phyloP scores from a whole-genome alignment of 805 yeast species.

The Cyberlindnera euphorbiae region DNA sequence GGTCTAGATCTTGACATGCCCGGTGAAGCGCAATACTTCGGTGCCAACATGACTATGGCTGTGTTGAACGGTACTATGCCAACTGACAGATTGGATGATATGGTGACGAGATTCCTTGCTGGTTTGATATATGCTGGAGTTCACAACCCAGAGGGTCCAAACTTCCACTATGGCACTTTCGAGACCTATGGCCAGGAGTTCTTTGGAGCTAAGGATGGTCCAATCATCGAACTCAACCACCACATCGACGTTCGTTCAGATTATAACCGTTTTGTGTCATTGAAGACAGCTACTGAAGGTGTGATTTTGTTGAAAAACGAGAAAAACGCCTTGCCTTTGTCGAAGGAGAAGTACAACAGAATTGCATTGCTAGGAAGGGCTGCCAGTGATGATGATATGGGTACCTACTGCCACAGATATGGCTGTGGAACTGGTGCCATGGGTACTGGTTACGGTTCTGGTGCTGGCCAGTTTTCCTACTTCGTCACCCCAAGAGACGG shows the following conservation, averaged over 20 bases:
- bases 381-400: conserved; percentile 43
- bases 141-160: conserved; percentile 37
- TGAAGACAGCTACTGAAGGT: conserved; percentile 41
- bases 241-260: conserved; percentile 43
- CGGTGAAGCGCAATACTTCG: conserved; percentile 29
- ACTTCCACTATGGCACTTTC: conserved; percentile 29
- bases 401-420: conserved; percentile 57
- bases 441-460: conserved; percentile 59
- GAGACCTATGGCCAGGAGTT: conserved; percentile 36
- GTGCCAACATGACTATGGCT: conserved; percentile 38
- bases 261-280: conserved; percentile 33
- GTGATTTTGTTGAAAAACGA: conserved; percentile 54
- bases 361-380: conserved; percentile 55
- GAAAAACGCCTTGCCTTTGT: conserved; percentile 39
- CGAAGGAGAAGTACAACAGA: conserved; percentile 35
- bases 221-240: conserved; percentile 38
- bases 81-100: conserved; percentile 39
- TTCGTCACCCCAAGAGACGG: conserved; percentile 52
- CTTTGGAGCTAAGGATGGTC: conserved; percentile 30
- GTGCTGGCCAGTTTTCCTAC: conserved; percentile 46
- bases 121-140: conserved; percentile 39
- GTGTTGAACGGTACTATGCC: conserved; percentile 36
- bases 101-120: conserved; percentile 41
- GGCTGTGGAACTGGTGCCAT: conserved; percentile 49
- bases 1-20: conserved; percentile 60